These are phyloP conservation scores for Wickerhamiella occidentalis DNA, from an alignment of 805 yeast genomes.

Conservation along the genomic window DNA sequence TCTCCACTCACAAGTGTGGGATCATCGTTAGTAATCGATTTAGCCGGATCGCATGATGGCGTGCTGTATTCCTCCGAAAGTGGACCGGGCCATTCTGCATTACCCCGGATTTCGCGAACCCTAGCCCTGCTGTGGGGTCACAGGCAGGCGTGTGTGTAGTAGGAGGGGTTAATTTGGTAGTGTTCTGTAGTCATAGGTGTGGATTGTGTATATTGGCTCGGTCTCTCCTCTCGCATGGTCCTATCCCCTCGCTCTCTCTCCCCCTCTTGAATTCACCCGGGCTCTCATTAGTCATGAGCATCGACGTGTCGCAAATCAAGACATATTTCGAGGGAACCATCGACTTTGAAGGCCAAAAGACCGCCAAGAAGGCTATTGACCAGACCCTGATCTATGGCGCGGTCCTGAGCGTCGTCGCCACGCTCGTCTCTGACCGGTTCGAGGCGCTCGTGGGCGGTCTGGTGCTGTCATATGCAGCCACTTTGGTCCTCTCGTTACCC, in stretches of 20 bases:
- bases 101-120: background rate
- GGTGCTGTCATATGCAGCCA: constrained; percentile 13
- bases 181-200: too few species aligned
- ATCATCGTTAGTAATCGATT: too few species aligned
- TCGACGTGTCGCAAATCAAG: constrained; percentile 18
- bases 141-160: too few species aligned
- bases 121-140: constrained; percentile 1
- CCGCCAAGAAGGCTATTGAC: constrained; percentile 10
- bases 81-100: background rate
- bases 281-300: constrained; percentile 5
- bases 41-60: background rate
- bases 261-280: too few species aligned
- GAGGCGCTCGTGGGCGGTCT: constrained; percentile 13
- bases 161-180: too few species aligned
- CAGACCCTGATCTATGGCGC: constrained; percentile 14
- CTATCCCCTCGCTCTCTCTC: too few species aligned
- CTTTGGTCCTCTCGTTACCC: constrained; percentile 18
- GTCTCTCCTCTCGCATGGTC: too few species aligned
- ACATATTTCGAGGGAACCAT: constrained; percentile 19
- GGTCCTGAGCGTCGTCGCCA: constrained; percentile 14
- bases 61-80: background rate
- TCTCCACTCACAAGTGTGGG: too few species aligned
- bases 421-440: constrained; percentile 16
- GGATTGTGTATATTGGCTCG: too few species aligned
- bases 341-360: constrained; percentile 22